phyloP scores from a whole-genome alignment of 176 grass and related monocot species.

The Saccharum spontaneum region DNA sequence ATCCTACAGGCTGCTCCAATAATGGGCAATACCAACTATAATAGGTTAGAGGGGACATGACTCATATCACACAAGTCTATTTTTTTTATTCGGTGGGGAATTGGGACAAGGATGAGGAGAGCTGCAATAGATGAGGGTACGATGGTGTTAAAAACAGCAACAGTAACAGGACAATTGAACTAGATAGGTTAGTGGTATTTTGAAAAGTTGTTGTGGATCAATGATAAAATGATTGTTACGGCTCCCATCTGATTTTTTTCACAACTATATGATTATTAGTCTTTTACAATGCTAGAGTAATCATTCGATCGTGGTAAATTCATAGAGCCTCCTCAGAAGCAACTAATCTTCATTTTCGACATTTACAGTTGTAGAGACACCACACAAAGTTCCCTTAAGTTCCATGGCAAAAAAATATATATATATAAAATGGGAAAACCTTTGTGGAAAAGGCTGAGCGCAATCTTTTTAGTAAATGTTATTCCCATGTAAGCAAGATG shows the following conservation, averaged over 20 bases:
- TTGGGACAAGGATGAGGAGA: neutral
- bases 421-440: neutral
- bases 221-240: neutral
- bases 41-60: neutral
- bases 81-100: neutral
- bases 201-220: neutral
- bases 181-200: neutral
- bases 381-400: neutral
- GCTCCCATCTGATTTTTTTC: neutral
- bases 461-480: neutral
- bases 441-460: neutral
- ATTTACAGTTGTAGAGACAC: neutral
- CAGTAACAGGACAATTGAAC: neutral
- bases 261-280: neutral
- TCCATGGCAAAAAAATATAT: neutral
- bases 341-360: neutral
- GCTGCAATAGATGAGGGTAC: neutral
- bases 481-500: slow-evolving; percentile 11
- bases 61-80: neutral
- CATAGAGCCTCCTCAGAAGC: neutral
- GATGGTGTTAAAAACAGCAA: neutral
- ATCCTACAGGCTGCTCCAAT: neutral
- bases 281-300: neutral
- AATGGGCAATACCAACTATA: neutral
- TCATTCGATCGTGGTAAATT: neutral